These are phyloP conservation scores for Hyphopichia burtonii DNA, from an alignment of 1,139 yeast genomes.

Conservation along the genomic window DNA sequence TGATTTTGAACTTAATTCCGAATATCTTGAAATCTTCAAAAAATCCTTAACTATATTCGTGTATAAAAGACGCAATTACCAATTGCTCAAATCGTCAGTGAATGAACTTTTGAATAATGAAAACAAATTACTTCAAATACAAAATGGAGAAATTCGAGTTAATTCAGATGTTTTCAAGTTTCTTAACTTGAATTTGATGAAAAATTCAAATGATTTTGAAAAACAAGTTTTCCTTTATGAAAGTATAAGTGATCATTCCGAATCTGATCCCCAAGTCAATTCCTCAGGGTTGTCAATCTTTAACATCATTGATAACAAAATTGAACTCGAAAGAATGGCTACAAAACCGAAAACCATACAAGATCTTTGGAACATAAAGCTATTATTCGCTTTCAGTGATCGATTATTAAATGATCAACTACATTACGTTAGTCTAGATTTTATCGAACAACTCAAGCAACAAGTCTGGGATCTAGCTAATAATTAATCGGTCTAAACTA, in stretches of 20 bases:
- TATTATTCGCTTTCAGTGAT: slow-evolving; percentile 65
- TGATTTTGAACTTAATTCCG: slow-evolving; percentile 38
- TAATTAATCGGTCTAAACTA: no score
- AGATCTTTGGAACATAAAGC: slow-evolving; percentile 64
- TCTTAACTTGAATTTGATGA: slow-evolving; percentile 23
- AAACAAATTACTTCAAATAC: slow-evolving; percentile 28
- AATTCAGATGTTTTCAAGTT: slow-evolving; percentile 24
- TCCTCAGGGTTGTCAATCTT: slow-evolving; percentile 34
- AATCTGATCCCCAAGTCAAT: slow-evolving; percentile 12
- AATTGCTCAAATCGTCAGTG: slow-evolving; percentile 35
- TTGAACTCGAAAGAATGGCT: slow-evolving; percentile 50
- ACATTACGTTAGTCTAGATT: slow-evolving; percentile 46
- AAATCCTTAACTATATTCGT: slow-evolving; percentile 50
- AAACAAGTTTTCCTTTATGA: slow-evolving; percentile 35
- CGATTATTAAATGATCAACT: slow-evolving; percentile 28
- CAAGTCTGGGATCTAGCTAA: slow-evolving; percentile 33
- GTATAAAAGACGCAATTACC: slow-evolving; percentile 45
- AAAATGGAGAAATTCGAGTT: slow-evolving; percentile 26
- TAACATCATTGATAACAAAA: slow-evolving; percentile 55
- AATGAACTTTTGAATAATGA: slow-evolving; percentile 36
- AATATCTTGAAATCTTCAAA: slow-evolving; percentile 43
- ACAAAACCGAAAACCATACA: slow-evolving; percentile 44
- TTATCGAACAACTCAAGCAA: slow-evolving; percentile 51
- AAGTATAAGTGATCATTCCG: slow-evolving; percentile 14
- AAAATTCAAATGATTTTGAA: slow-evolving; percentile 30